Conservation (phyloP, 148 eudicot species). For the Rhododendron mucronatum region DNA sequence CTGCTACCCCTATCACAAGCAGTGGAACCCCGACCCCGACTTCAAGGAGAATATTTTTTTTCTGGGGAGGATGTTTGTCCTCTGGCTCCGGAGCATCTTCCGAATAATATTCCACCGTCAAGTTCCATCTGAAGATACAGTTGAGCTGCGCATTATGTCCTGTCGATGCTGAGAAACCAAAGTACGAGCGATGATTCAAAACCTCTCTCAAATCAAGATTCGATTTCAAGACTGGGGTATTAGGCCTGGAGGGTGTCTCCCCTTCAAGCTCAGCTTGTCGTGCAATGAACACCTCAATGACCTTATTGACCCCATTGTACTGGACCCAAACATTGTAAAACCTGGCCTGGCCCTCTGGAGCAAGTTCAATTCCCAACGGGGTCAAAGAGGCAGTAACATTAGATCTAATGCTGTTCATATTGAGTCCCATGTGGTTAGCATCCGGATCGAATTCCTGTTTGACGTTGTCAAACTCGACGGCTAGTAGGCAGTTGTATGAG, state of each 20-base stretch:
- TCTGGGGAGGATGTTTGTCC: neutral
- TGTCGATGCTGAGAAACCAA: slow-evolving; percentile 81
- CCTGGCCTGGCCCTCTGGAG: slow-evolving; percentile 20
- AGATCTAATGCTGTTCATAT: too few relatives aligned
- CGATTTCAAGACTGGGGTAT: slow-evolving; percentile 45
- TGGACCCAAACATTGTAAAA: slow-evolving; percentile 67
- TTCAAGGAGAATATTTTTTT: slow-evolving; percentile 1
- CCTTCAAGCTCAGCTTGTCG: neutral
- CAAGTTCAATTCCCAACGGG: slow-evolving; percentile 32
- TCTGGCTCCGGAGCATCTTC: neutral
- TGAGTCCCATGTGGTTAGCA: too few relatives aligned
- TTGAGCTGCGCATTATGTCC: slow-evolving; percentile 49
- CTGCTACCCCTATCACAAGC: slow-evolving; percentile 12
- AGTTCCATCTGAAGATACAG: slow-evolving; percentile 69
- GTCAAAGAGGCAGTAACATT: slow-evolving; percentile 18
- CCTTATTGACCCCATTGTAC: slow-evolving; percentile 12
- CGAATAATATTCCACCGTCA: slow-evolving; percentile 3
- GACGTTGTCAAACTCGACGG: slow-evolving; percentile 66
- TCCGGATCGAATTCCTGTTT: slow-evolving; percentile 24
- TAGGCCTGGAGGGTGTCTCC: slow-evolving; percentile 36
- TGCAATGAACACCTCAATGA: slow-evolving; percentile 47
- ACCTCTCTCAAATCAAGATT: slow-evolving; percentile 38
- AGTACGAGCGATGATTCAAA: slow-evolving; percentile 48
- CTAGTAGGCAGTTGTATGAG: slow-evolving; percentile 35
- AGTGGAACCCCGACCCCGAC: slow-evolving; percentile 16